These are phyloP conservation scores for Starmerella kuoi DNA, from an alignment of 805 yeast species.

Conservation along the genomic window DNA sequence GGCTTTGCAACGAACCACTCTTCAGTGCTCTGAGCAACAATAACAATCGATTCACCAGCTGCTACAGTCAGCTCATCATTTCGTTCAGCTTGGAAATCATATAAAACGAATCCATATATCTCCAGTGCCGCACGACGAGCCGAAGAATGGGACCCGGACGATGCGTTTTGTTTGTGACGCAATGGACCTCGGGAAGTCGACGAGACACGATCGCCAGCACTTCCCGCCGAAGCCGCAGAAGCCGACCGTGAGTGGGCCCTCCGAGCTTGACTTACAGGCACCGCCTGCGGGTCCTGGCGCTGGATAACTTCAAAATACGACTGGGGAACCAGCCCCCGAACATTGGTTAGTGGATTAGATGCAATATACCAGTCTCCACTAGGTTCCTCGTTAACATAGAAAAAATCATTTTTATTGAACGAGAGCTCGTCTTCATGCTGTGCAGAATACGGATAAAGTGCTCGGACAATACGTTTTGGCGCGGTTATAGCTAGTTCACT, in stretches of 20 bases:
- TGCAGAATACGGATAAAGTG: conserved; percentile 62
- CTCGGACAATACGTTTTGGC: conserved; percentile 76
- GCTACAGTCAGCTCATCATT: conserved; percentile 73
- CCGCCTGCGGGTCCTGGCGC: conserved; percentile 27
- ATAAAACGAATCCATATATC: conserved; percentile 72
- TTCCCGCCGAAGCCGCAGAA: conserved; percentile 3
- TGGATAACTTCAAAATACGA: conserved; percentile 64
- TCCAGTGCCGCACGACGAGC: conserved; percentile 28
- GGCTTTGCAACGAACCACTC: conserved; percentile 99
- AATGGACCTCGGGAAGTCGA: neutral
- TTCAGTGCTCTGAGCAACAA: conserved; percentile 89
- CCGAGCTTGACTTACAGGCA: conserved; percentile 24
- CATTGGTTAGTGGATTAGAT: conserved; percentile 65
- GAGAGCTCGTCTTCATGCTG: conserved; percentile 71
- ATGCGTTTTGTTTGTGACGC: neutral
- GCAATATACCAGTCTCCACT: conserved; percentile 73
- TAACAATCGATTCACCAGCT: conserved; percentile 79
- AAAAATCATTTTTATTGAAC: conserved; percentile 75
- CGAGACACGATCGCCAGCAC: neutral
- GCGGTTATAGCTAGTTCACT: conserved; percentile 32
- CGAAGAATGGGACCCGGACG: conserved; percentile 5
- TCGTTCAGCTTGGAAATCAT: conserved; percentile 71
- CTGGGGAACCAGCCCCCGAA: conserved; percentile 78
- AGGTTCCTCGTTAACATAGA: conserved; percentile 57
- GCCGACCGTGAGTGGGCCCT: conserved; percentile 15